Conservation (phyloP, 2,329 filamentous ascomycete genomes). For the Immersiporthe knoxdaviesiana region DNA sequence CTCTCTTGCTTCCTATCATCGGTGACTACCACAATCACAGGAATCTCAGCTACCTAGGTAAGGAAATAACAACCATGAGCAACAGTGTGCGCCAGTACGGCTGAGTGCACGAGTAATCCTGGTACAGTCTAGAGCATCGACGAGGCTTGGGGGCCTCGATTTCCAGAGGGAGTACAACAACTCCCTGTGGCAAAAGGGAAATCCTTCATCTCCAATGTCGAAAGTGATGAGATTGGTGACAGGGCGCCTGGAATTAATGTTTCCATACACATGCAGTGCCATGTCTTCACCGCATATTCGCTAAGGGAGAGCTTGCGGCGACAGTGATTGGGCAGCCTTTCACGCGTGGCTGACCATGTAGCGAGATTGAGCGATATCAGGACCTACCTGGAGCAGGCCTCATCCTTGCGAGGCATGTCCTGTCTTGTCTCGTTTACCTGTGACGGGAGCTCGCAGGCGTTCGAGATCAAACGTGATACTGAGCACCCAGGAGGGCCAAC, state of each 20-base stretch:
- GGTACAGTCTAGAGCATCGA: not conserved
- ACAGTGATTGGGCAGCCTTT: slow-evolving; percentile 21
- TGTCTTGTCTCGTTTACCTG: slow-evolving; percentile 18
- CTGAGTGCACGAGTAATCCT: not conserved
- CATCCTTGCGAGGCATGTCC: slow-evolving; percentile 19
- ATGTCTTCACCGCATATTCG: slow-evolving; percentile 22
- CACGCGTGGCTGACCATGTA: slow-evolving; percentile 22
- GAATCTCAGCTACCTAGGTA: not conserved
- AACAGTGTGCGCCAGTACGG: not conserved
- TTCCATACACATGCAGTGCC: not conserved
- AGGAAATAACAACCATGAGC: not conserved
- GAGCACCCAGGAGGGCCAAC: not conserved
- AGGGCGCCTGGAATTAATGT: not conserved
- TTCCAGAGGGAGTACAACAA: not conserved
- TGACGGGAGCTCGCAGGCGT: slow-evolving; percentile 23
- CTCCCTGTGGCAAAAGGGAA: not conserved
- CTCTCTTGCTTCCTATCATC: not conserved
- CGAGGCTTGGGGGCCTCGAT: not conserved
- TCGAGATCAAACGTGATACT: slow-evolving; percentile 27
- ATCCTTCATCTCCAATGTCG: not conserved
- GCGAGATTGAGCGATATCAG: slow-evolving; percentile 21
- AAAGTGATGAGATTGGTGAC: slow-evolving; percentile 9
- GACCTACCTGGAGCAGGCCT: slow-evolving; percentile 14
- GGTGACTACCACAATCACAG: not conserved
- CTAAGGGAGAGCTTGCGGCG: slow-evolving; percentile 21